Evolutionary conservation across 108 stramenopile species (phyloP).

Genomic region (Schizochytrium sp.): DNA sequence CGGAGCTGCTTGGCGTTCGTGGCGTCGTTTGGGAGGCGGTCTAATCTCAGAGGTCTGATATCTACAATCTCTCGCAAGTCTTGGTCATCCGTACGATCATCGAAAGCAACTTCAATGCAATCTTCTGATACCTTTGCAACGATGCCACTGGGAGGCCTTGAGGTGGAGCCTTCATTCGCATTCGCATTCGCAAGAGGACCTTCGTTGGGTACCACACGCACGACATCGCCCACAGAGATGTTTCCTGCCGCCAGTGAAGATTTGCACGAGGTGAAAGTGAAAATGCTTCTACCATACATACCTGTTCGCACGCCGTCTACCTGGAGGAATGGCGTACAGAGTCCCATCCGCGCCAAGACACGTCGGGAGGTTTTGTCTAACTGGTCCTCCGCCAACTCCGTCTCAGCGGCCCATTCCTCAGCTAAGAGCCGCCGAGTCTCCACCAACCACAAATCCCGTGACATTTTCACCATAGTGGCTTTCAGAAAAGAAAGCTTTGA

Average conservation of each 20-base stretch:
- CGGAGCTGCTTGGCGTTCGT: constrained; percentile 22
- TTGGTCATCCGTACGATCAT: constrained; percentile 15
- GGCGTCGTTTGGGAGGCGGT: constrained; percentile 6
- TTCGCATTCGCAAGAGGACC: constrained; percentile 24
- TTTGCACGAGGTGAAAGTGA: constrained; percentile 1
- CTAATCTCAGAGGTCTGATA: background rate
- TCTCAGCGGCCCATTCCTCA: constrained; percentile 29
- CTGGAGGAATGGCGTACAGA: background rate
- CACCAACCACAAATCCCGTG: background rate
- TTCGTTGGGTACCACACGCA: background rate
- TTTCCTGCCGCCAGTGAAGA: background rate
- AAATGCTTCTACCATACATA: constrained; percentile 17
- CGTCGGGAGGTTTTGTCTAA: background rate
- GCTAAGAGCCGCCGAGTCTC: constrained; percentile 30
- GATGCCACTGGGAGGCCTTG: background rate
- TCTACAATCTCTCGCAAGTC: background rate
- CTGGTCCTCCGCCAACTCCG: background rate
- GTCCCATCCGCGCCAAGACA: background rate
- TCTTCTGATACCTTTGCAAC: background rate
- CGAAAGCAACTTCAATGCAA: constrained; percentile 19
- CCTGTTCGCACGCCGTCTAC: constrained; percentile 19
- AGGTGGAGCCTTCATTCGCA: background rate
- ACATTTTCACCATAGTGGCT: background rate
- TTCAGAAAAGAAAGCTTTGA: too few relatives aligned
- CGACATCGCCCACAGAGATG: constrained; percentile 24